Conservation (phyloP, 2,329 filamentous ascomycete species). For the Epichloe gansuensis region DNA sequence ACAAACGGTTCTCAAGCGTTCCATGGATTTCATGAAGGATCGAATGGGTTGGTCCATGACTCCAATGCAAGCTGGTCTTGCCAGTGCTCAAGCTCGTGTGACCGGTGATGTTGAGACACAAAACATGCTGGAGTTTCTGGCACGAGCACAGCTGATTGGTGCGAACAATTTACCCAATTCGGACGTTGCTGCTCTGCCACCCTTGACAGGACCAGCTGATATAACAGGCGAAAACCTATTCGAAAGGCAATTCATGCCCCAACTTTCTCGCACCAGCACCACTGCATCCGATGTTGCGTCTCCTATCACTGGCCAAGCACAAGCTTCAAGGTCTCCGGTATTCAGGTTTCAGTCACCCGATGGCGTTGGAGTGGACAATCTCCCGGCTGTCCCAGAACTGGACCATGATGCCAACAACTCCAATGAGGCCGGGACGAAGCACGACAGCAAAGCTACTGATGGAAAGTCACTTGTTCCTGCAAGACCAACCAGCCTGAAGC, state of each 20-base stretch:
- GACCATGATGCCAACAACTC: conserved; percentile 33
- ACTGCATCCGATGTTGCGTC: conserved; percentile 24
- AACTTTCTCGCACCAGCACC: conserved; percentile 38
- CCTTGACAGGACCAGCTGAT: conserved; percentile 70
- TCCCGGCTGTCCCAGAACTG: conserved; percentile 10
- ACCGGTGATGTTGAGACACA: conserved; percentile 79
- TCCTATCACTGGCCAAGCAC: conserved; percentile 14
- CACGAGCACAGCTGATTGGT: conserved; percentile 67
- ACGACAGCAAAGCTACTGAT: conserved; percentile 37
- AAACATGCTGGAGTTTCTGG: conserved; percentile 79
- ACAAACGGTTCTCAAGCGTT: conserved; percentile 85
- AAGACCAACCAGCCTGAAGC: conserved; percentile 58
- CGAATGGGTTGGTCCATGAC: conserved; percentile 64
- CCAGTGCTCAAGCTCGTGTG: conserved; percentile 70
- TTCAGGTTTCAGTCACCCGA: conserved; percentile 6
- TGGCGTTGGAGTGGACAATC: conserved; percentile 8
- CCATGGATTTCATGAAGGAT: conserved; percentile 93
- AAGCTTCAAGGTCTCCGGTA: conserved; percentile 10
- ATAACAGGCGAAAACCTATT: conserved; percentile 69
- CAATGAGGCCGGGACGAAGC: conserved; percentile 42
- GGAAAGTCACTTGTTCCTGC: conserved; percentile 40
- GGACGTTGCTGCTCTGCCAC: conserved; percentile 34
- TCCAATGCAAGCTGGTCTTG: conserved; percentile 60
- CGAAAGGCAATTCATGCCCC: conserved; percentile 62
- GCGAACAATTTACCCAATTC: conserved; percentile 47